phyloP scores from a whole-genome alignment of 176 grass and related monocot species.

The Carex littledalei region DNA sequence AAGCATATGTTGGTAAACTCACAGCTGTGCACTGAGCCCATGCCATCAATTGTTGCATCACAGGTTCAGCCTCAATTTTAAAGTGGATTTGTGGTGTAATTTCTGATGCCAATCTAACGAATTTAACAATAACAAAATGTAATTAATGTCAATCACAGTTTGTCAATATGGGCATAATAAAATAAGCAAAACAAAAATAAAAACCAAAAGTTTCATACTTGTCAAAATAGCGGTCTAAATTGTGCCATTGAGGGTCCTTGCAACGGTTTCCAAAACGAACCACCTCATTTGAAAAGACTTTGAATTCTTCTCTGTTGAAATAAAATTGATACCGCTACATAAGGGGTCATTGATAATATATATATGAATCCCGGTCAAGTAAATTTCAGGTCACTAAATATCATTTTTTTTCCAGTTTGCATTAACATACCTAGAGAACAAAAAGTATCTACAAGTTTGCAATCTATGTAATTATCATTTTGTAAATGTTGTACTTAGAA shows the following conservation, averaged over 20 bases:
- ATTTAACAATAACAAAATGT: background rate
- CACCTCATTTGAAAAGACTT: conserved; percentile 86
- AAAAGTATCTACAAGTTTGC: background rate
- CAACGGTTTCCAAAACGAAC: conserved; percentile 95
- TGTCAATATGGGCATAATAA: conserved; percentile 9
- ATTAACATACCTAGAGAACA: background rate
- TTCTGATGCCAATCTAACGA: conserved; percentile 65
- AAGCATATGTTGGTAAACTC: conserved; percentile 31
- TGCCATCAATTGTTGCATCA: conserved; percentile 74
- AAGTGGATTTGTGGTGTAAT: conserved; percentile 57
- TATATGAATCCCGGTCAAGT: background rate
- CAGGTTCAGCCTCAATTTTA: conserved; percentile 72
- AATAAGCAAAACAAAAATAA: conserved; percentile 8
- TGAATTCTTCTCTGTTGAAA: conserved; percentile 83
- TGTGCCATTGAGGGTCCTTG: conserved; percentile 99
- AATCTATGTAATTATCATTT: background rate
- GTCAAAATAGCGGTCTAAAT: conserved; percentile 90
- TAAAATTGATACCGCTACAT: background rate
- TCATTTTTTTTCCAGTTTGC: background rate
- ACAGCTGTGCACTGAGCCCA: conserved; percentile 90
- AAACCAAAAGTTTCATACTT: conserved; percentile 49
- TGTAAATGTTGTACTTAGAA: background rate
- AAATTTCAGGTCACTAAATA: background rate
- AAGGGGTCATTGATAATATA: background rate
- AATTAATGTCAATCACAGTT: background rate